Base-by-base conservation (phyloP, 495 filamentous ascomycete species). In the Neurospora terricola region DNA sequence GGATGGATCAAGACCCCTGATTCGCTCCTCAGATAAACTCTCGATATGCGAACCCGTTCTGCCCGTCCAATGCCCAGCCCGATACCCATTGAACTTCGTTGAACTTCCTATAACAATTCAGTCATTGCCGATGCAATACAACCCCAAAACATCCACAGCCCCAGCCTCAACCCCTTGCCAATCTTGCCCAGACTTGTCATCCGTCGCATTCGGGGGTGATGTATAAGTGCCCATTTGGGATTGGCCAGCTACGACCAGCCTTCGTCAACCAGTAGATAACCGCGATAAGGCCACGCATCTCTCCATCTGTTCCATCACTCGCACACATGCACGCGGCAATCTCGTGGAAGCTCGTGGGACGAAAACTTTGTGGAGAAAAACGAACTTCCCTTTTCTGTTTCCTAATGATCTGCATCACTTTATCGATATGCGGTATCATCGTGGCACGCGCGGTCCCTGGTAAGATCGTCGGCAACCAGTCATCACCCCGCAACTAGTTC, bases 261-360 rank as follows among this genome's bases (percentile, higher is more conserved):
- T 36, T 30, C 0, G 14, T 36, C 54, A 1, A 8, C 70, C 42
- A 69, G 27, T 69, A 43, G 48, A 72, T 62, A 43, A 36, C 38
- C 74, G 42, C 72, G 72, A 75, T 69, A 73, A 72, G 70, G 14
- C 69, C 77, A 77, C 77, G 77, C 54, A 66, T 66, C 54, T 66
- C 14, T 16, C 27, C 54, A 66, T 66, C 54, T 66, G 3, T 62
- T 62, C 48, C 23, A 30, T 59, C 3, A n/a, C n/a, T n/a, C n/a
- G n/a, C 4, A 16, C 48, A 7, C 12, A 62, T 62, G 54, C 54
- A 62, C 5, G 54, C 54, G 54, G 54, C 54, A 62, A 62, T 62
- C 54, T 62, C 54, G 5, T 30, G 54, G 54, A 27, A 66, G 30
- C 43, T 54, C 27, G 27, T 66, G 54, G 54, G 27, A 66, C 23